phyloP scores from a whole-genome alignment of 768 basidiomycete species.

The Hemileccinum impolitum region DNA sequence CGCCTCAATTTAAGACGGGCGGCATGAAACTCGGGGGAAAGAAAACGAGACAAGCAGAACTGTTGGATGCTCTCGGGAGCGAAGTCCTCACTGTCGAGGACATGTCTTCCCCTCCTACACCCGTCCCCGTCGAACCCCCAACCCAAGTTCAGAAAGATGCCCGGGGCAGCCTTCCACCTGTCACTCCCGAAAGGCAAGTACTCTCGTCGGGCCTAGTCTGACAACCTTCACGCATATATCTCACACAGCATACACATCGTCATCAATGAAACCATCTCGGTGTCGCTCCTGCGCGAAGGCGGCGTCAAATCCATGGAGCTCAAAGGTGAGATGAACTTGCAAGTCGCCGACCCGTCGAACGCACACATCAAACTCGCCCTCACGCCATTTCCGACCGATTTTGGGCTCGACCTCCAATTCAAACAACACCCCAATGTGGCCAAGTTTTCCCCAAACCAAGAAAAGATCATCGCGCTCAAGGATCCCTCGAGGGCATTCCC shows the following conservation, averaged over 20 bases:
- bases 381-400: slow-evolving; percentile 49
- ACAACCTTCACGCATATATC: neutral
- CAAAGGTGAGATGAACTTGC: slow-evolving; percentile 92
- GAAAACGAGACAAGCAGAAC: slow-evolving; percentile 84
- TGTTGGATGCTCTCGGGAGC: slow-evolving; percentile 84
- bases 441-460: slow-evolving; percentile 71
- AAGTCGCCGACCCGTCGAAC: slow-evolving; percentile 71
- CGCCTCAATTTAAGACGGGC: slow-evolving; percentile 85
- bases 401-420: slow-evolving; percentile 79
- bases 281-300: slow-evolving; percentile 84
- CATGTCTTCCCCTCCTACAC: slow-evolving; percentile 49
- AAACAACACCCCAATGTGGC: slow-evolving; percentile 96
- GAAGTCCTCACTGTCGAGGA: slow-evolving; percentile 59
- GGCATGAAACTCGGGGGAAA: slow-evolving; percentile 98
- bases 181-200: slow-evolving; percentile 70
- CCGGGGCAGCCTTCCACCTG: slow-evolving; percentile 67
- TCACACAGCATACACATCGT: slow-evolving; percentile 80
- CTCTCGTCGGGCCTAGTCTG: neutral
- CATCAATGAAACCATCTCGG: slow-evolving; percentile 79
- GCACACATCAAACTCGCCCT: slow-evolving; percentile 72
- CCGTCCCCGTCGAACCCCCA: slow-evolving; percentile 46
- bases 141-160: slow-evolving; percentile 42
- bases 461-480: slow-evolving; percentile 74
- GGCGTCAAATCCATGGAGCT: slow-evolving; percentile 88
- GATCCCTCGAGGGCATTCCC: slow-evolving; percentile 83